A percentile compares a stretch with the other conserved stretches of the same genome.
Conservation (phyloP, 306 rosid species). For the Sindora glabra region DNA sequence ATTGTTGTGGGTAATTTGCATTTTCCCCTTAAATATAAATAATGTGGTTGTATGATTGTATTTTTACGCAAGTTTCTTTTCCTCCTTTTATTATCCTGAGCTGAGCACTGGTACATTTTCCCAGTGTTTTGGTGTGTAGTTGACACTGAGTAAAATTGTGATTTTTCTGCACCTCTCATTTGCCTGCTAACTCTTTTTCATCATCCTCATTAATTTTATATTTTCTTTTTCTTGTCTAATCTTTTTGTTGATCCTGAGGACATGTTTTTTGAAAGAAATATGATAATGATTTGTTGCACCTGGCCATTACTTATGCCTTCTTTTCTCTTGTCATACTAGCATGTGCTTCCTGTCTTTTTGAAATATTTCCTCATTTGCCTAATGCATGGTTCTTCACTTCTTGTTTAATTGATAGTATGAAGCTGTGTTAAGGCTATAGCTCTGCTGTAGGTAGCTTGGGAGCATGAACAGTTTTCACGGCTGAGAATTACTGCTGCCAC, state of each 20-base stretch:
- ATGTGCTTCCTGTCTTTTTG: not conserved
- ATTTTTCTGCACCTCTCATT: not conserved
- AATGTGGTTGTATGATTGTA: no score
- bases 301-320: not conserved
- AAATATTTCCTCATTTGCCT: not conserved
- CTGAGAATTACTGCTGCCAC: slow-evolving; percentile 97
- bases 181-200: no score
- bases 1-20: no score
- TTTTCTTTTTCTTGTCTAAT: not conserved
- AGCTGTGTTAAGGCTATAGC: slow-evolving; percentile 31
- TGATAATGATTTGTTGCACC: not conserved
- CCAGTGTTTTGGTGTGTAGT: not conserved
- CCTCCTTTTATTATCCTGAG: not conserved
- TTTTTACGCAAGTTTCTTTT: not conserved
- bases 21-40: no score
- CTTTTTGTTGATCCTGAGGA: slow-evolving; percentile 7
- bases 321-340: not conserved
- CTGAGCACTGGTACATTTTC: not conserved
- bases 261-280: slow-evolving; percentile 6
- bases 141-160: not conserved
- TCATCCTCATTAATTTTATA: no score
- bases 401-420: slow-evolving; percentile 9
- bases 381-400: not conserved
- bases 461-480: slow-evolving; percentile 97
- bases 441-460: slow-evolving; percentile 97